These are phyloP conservation scores for Evernia prunastri DNA, from an alignment of 495 filamentous ascomycete species.

Conservation along the genomic window DNA sequence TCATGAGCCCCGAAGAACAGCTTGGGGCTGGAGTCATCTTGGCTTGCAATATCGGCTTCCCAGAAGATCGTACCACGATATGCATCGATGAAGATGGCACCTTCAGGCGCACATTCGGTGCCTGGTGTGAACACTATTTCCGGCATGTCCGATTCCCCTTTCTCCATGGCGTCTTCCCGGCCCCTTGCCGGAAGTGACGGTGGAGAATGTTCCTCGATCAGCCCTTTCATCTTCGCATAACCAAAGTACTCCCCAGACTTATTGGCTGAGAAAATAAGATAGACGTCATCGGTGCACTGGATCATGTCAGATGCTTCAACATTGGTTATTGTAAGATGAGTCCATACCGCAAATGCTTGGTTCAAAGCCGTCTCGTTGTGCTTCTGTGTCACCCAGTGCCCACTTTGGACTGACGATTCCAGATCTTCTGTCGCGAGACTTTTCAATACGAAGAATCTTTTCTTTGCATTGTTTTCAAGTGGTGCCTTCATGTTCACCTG, in stretches of 20 bases:
- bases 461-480: slow-evolving; percentile 63
- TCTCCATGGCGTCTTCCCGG: slow-evolving; percentile 46
- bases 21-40: slow-evolving; percentile 34
- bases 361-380: slow-evolving; percentile 47
- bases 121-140: slow-evolving; percentile 71
- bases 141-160: slow-evolving; percentile 56
- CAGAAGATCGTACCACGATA: slow-evolving; percentile 92
- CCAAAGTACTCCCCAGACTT: slow-evolving; percentile 98
- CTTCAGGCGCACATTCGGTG: slow-evolving; percentile 73
- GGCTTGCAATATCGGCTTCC: slow-evolving; percentile 65
- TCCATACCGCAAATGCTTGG: slow-evolving; percentile 69
- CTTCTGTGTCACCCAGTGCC: too few species aligned
- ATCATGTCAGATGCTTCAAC: slow-evolving; percentile 15
- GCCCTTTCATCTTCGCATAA: slow-evolving; percentile 89
- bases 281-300: slow-evolving; percentile 79
- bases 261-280: slow-evolving; percentile 93
- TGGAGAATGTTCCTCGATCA: slow-evolving; percentile 65
- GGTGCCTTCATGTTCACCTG: too few species aligned
- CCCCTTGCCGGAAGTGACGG: slow-evolving; percentile 56
- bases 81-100: slow-evolving; percentile 88
- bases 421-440: too few species aligned
- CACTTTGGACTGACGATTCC: too few species aligned
- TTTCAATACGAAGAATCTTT: slow-evolving; percentile 30
- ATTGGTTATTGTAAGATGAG: not conserved
- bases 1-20: slow-evolving; percentile 30